phyloP scores from a whole-genome alignment of 2,329 filamentous ascomycete genomes.

The Macroventuria anomochaeta region DNA sequence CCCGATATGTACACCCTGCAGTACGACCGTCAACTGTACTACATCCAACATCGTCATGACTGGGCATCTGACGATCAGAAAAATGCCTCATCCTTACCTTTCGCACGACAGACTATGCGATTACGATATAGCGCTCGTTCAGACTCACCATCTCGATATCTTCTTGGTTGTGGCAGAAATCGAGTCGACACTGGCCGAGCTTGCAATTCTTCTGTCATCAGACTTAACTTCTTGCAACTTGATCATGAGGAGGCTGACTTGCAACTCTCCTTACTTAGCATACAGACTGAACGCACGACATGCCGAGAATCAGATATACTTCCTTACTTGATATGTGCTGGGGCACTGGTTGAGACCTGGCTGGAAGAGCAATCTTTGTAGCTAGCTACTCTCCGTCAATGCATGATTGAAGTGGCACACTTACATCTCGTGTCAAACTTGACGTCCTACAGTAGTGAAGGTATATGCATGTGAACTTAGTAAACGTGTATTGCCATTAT shows the following conservation, averaged over 20 bases:
- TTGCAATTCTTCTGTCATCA: background rate
- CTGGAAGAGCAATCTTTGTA: background rate
- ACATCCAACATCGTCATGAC: conserved; percentile 4
- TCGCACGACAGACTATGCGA: background rate
- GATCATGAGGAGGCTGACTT: background rate
- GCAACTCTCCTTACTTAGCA: background rate
- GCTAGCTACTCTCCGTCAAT: background rate
- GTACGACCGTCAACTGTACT: background rate
- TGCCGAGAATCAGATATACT: background rate
- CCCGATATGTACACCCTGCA: background rate
- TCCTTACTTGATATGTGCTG: too few species aligned
- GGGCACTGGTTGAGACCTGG: background rate
- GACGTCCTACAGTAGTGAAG: background rate
- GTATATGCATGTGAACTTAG: too few species aligned
- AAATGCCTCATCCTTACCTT: conserved; percentile 1
- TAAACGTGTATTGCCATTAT: background rate
- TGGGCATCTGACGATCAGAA: conserved; percentile 13
- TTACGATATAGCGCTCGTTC: background rate
- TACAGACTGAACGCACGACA: background rate
- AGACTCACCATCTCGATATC: background rate
- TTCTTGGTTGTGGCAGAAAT: background rate
- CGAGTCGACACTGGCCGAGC: background rate
- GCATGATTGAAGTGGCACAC: background rate
- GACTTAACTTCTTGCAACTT: background rate
- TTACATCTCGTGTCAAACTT: background rate